Conservation (phyloP, 257 asterid species). For the Solanum pinnatisectum region DNA sequence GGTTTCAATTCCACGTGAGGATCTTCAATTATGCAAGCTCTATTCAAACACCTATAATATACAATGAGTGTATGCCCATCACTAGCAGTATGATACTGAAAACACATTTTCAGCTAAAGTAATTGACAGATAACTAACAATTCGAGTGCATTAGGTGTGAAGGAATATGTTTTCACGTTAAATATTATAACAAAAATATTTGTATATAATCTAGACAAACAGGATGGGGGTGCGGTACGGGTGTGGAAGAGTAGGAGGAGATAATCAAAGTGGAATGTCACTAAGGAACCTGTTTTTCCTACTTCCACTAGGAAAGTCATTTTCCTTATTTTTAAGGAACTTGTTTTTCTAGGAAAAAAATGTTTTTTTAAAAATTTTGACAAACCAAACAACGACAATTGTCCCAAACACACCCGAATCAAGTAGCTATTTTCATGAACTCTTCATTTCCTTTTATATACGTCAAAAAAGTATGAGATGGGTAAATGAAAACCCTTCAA, state of each 20-base stretch:
- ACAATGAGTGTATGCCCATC: not conserved
- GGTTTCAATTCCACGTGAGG: not conserved
- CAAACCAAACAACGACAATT: not conserved
- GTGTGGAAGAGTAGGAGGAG: not conserved
- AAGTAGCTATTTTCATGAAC: not conserved
- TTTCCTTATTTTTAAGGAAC: not conserved
- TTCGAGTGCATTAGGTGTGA: not conserved
- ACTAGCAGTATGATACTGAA: not conserved
- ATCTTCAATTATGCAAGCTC: slow-evolving; percentile 13
- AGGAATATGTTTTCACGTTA: not conserved
- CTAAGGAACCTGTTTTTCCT: not conserved
- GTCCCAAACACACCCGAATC: not conserved
- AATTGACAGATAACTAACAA: not conserved
- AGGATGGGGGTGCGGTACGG: not conserved
- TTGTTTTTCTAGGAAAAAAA: not conserved
- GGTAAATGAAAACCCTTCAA: not conserved
- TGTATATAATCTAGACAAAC: not conserved
- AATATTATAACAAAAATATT: too few relatives aligned
- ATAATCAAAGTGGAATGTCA: not conserved
- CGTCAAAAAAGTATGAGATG: not conserved
- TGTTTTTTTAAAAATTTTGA: not conserved
- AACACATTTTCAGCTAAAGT: not conserved
- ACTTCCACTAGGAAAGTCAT: not conserved
- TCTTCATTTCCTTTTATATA: not conserved
- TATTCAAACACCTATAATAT: slow-evolving; percentile 6